phyloP scores from a whole-genome alignment of 306 rosid species.

The Canavalia ensiformis region DNA sequence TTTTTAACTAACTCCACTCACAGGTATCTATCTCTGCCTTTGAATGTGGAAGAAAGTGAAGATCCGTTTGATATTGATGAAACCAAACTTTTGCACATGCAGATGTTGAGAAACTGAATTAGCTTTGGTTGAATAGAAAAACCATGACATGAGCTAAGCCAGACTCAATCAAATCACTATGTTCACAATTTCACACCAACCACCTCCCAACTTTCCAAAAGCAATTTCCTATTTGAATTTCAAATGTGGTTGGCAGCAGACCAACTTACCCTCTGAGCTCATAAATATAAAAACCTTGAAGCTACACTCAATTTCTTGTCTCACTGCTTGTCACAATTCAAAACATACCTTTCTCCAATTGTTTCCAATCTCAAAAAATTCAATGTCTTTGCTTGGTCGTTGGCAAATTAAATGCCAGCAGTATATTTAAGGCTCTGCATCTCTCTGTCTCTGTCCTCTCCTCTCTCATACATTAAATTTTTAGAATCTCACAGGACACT shows the following conservation, averaged over 20 bases:
- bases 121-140: constrained; percentile 26
- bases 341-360: constrained; percentile 51
- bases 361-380: constrained; percentile 45
- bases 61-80: constrained; percentile 31
- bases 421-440: constrained; percentile 52
- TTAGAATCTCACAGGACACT: constrained; percentile 51
- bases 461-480: constrained; percentile 44
- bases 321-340: constrained; percentile 46
- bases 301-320: constrained; percentile 46
- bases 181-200: constrained; percentile 55
- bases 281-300: constrained; percentile 51
- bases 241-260: constrained; percentile 51
- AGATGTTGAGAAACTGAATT: constrained; percentile 33
- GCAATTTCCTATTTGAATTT: constrained; percentile 51
- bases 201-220: constrained; percentile 48
- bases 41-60: constrained; percentile 56
- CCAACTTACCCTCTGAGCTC: constrained; percentile 48
- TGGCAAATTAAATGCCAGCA: constrained; percentile 61
- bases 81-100: constrained; percentile 31
- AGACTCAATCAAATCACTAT: constrained; percentile 37
- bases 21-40: constrained; percentile 47
- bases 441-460: constrained; percentile 32
- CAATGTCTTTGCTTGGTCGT: constrained; percentile 59
- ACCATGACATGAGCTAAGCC: constrained; percentile 33
- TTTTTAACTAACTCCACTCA: constrained; percentile 48